Conservation (phyloP, 768 basidiomycete species). For the Fistulinella prunicolor region DNA sequence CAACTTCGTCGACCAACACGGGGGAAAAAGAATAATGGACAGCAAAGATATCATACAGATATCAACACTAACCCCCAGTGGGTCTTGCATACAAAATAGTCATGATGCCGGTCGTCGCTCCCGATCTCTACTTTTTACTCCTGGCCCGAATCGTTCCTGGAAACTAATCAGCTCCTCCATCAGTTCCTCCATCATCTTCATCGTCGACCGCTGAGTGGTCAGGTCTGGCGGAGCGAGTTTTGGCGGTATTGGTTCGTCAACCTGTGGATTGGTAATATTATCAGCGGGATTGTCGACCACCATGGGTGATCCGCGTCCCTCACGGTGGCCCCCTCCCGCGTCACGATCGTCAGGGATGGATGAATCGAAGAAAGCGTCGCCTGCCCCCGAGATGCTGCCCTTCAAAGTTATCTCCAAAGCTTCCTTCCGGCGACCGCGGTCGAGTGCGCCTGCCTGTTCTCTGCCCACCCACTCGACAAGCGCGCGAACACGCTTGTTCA, state of each 20-base stretch:
- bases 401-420: conserved; percentile 58
- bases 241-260: conserved; percentile 7
- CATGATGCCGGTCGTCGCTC: conserved; percentile 44
- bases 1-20: neutral
- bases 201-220: conserved; percentile 41
- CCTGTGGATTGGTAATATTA: conserved; percentile 14
- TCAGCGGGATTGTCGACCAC: conserved; percentile 27
- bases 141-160: conserved; percentile 81
- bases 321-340: conserved; percentile 8
- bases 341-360: conserved; percentile 17
- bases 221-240: conserved; percentile 8
- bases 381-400: conserved; percentile 8
- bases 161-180: conserved; percentile 88
- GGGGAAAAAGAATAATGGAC: neutral
- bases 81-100: conserved; percentile 14
- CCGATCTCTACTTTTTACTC: conserved; percentile 49
- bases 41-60: conserved; percentile 16
- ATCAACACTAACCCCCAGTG: conserved; percentile 5
- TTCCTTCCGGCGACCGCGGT: conserved; percentile 65
- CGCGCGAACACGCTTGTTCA: conserved; percentile 91
- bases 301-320: conserved; percentile 31
- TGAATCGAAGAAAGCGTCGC: conserved; percentile 3
- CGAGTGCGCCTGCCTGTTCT: conserved; percentile 74
- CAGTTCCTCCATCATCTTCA: conserved; percentile 87
- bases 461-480: conserved; percentile 93